Evolutionary conservation across 1,284 basidiomycete species (phyloP), one percentile per base, ranked within the genome.

Genomic region (Tylopilus sp.): DNA sequence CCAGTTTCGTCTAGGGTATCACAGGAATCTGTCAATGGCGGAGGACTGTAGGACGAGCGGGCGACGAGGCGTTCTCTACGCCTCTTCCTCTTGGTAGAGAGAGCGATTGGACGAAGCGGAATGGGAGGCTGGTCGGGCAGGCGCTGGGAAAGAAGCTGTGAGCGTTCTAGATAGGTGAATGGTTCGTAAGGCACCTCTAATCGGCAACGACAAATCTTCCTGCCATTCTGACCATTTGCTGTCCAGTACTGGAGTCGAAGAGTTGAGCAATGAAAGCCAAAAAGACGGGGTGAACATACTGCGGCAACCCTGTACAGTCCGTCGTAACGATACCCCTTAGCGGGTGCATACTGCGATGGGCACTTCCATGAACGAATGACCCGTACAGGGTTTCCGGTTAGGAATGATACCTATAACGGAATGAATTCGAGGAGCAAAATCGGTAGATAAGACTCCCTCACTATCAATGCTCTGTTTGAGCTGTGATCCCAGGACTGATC

Each of bases 301-400:
- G 39, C 31, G 7, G 46, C 23, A 5, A 63, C 45, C 23, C 23
- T 60, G 44, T 68, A 68, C 2, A 67, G 31, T 15, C 63, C 63
- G 28, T 67, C 65, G 18, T 68, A 64, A 7, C 66, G 64, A 21
- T 52, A 56, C 10, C 63, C 63, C 1, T 19, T 4, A 0, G 23
- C 6, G 11, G 63, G 63, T 5, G 64, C 59, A 51, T 66, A 64
- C 33, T 48, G 44, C 13, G 64, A 67, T 2, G 4, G 6, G 26
- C 40, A 44, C 10, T 3, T 55, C 15, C 3, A 51, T 10, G 59
- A 66, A 26, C 65, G 64, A 39, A 68, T 23, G 8, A 68, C 59
- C 18, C 63, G 53, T 8, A 65, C 36, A 2, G 64, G 55, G 0
- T 51, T 48, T 28, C 48, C 48, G 10, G 61, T 64, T 0, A 18